phyloP scores from a whole-genome alignment of 192 early-diverging fungal species.

The Funneliformis geosporum region DNA sequence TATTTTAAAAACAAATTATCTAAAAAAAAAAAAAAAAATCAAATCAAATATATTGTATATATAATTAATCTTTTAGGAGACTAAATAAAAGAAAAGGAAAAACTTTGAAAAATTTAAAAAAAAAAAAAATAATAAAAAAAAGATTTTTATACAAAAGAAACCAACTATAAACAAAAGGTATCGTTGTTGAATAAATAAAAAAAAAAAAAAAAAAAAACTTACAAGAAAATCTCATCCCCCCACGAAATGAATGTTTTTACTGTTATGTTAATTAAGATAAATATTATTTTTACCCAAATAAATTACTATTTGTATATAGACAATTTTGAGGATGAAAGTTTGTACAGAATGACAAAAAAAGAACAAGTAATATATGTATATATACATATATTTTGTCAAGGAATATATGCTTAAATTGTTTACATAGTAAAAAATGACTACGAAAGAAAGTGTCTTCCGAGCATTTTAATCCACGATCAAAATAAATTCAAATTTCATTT shows the following conservation, averaged over 20 bases:
- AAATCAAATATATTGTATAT: too few species aligned
- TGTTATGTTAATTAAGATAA: background rate
- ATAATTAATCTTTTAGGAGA: too few species aligned
- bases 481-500: background rate
- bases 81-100: too few species aligned
- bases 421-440: background rate
- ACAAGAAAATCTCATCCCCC: background rate
- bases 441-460: background rate
- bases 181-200: background rate
- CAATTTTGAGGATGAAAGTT: background rate
- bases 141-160: too few species aligned
- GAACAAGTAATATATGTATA: background rate
- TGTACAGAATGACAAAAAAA: background rate
- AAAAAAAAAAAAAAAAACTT: background rate
- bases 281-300: background rate
- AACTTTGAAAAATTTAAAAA: too few species aligned
- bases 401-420: background rate
- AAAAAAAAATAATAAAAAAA: too few species aligned
- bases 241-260: background rate
- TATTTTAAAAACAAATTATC: too few species aligned
- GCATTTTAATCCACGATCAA: background rate
- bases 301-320: background rate
- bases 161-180: too few species aligned
- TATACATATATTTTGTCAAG: background rate
- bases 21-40: too few species aligned